Conservation (phyloP, 2,329 filamentous ascomycete species). For the Sphaerostilbella broomeana region DNA sequence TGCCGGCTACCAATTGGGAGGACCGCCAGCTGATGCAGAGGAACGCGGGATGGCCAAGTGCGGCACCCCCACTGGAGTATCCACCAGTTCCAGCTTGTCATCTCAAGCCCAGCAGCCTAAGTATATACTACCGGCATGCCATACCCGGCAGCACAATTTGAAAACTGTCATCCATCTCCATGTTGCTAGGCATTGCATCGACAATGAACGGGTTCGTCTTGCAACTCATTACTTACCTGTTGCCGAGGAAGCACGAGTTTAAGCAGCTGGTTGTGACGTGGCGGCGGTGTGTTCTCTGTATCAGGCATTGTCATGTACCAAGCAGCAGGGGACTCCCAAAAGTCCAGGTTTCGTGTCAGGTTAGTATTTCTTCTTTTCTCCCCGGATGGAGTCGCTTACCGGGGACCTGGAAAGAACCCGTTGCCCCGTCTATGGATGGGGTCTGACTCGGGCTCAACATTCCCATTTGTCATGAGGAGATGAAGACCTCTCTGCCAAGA, state of each 20-base stretch:
- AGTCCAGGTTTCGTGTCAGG: too few relatives aligned
- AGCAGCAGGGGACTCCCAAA: too few relatives aligned
- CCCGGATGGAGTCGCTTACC: not conserved
- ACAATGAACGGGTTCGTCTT: too few relatives aligned
- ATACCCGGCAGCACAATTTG: constrained; percentile 2
- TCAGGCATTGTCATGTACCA: too few relatives aligned
- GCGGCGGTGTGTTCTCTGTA: constrained; percentile 13
- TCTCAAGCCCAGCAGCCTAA: constrained; percentile 1
- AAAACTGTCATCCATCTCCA: constrained; percentile 4
- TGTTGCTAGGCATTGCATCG: too few relatives aligned
- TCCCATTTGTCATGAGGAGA: not conserved
- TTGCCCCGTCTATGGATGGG: not conserved
- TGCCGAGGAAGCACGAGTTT: too few relatives aligned
- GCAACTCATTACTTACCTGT: too few relatives aligned
- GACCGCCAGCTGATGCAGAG: constrained; percentile 4
- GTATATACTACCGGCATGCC: too few relatives aligned
- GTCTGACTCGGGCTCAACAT: not conserved
- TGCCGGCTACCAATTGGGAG: constrained; percentile 13
- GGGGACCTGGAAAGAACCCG: not conserved
- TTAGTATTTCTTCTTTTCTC: constrained; percentile 3
- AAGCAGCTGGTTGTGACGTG: too few relatives aligned
- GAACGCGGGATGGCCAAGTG: constrained; percentile 3
- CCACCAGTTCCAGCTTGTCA: constrained; percentile 1
- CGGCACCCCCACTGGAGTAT: not conserved
- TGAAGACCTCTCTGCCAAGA: constrained; percentile 2